Evolutionary conservation across 2,329 filamentous ascomycete genomes (phyloP).

Genomic region (Colletotrichum agaves): DNA sequence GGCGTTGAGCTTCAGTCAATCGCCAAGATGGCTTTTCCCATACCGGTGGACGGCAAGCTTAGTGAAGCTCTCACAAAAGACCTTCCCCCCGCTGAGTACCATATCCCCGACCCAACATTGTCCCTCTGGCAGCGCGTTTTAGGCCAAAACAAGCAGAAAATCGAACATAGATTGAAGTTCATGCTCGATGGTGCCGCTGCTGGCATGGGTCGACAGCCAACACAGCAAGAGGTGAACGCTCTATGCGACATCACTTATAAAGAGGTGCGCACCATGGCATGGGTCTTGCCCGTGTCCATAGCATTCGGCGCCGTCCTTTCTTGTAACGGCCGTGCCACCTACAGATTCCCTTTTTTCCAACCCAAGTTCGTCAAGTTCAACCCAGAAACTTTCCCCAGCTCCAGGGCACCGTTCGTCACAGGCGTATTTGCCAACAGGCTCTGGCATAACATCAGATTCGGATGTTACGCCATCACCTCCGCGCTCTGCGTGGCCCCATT

Average conservation of each 20-base stretch:
- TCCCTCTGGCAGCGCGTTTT: constrained; percentile 17
- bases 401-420: constrained; percentile 39
- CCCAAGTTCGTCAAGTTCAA: constrained; percentile 47
- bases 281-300: constrained; percentile 42
- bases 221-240: constrained; percentile 50
- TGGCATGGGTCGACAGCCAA: constrained; percentile 42
- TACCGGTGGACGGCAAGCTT: neutral
- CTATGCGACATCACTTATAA: constrained; percentile 43
- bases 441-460: constrained; percentile 53
- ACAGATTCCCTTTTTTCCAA: constrained; percentile 54
- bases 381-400: constrained; percentile 45
- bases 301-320: constrained; percentile 42
- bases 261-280: constrained; percentile 46
- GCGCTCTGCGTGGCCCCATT: constrained; percentile 44
- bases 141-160: constrained; percentile 5
- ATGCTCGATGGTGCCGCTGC: neutral
- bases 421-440: constrained; percentile 41
- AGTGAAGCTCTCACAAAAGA: neutral
- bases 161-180: neutral
- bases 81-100: constrained; percentile 11
- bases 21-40: constrained; percentile 8
- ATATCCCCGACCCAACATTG: constrained; percentile 4
- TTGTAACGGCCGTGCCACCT: constrained; percentile 45
- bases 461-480: constrained; percentile 45
- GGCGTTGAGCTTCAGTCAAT: constrained; percentile 1